These are phyloP conservation scores for Gentiana dahurica DNA, from an alignment of 257 asterid genomes.

Conservation along the genomic window DNA sequence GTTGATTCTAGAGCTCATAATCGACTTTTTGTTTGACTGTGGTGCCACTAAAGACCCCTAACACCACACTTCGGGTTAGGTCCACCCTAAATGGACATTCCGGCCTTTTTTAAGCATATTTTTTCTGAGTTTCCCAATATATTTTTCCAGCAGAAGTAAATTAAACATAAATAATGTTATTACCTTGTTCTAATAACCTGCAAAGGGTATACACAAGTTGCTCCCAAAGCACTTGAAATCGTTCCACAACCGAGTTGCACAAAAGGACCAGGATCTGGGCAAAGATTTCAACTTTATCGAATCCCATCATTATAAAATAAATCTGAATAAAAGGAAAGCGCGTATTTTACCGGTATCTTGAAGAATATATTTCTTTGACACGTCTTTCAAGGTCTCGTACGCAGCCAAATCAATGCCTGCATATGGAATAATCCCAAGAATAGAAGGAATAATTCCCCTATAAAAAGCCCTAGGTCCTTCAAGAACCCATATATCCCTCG, in stretches of 20 bases:
- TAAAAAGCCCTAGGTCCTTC: slow-evolving; percentile 97
- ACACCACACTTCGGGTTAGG: too few relatives aligned
- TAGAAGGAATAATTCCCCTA: slow-evolving; percentile 84
- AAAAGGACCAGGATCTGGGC: slow-evolving; percentile 91
- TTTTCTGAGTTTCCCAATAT: too few relatives aligned
- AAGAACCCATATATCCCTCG: slow-evolving; percentile 71
- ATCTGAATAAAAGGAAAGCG: slow-evolving; percentile 3
- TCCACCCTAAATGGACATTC: too few relatives aligned
- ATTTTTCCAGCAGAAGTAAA: neutral
- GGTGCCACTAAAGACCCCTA: too few relatives aligned
- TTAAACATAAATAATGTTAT: neutral
- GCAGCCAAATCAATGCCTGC: slow-evolving; percentile 95
- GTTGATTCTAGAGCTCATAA: too few relatives aligned
- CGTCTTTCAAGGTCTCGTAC: slow-evolving; percentile 81
- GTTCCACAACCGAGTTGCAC: slow-evolving; percentile 96
- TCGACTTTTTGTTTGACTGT: too few relatives aligned
- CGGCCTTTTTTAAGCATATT: too few relatives aligned
- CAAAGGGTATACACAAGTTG: slow-evolving; percentile 89
- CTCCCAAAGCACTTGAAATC: slow-evolving; percentile 90
- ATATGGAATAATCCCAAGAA: slow-evolving; percentile 92
- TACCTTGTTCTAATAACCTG: slow-evolving; percentile 98
- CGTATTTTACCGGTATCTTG: slow-evolving; percentile 54
- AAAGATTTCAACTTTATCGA: slow-evolving; percentile 12
- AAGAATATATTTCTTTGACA: slow-evolving; percentile 65
- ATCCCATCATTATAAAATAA: slow-evolving; percentile 7